Base-by-base conservation (phyloP, 352 stramenopile genomes). In the Globisporangium rhizosaccharum region DNA sequence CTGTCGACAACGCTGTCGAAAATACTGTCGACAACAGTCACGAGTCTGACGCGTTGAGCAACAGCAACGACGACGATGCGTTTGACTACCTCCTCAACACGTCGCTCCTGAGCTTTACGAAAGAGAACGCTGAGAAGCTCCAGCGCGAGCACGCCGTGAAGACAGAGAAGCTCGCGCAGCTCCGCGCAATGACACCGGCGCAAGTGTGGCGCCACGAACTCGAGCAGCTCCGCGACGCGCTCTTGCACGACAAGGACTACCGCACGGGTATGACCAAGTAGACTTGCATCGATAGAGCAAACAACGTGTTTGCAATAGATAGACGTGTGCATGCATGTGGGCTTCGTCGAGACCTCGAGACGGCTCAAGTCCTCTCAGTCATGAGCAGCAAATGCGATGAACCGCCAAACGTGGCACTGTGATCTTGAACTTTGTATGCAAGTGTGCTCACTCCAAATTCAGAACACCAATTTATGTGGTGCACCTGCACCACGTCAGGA, bases 61-160 rank as follows among this genome's bases (percentile, higher is more conserved):
- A 59, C 12, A 67, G 74, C 2, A 62, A 78, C 10, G 77, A 82
- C 51, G 59, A 52, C 53, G 58, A 56, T 17, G 75, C 97, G 12
- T 99, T 97, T 56, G 96, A 99, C 67, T 99, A 99, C 68, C 79
- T 99, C 51, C 84, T 99, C 30, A 97, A 92, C 56, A 99, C 98
- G 81, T 98, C 98, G 61, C 86, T 99, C 57, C 97, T 98, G 92
- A 97, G 82, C 63, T 95, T 99, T 51, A 99, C 97, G 5, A 90
- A 95, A 53, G 97, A 99, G 72, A 90, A 96, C 61, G 84, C 92
- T 5, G 81, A 97, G 46, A 82, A 96, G 44, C 75, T 99, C 46
- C 79, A 95, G 60, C 82, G 73, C 44, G 83, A 99, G 68, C 88
- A 97, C 53, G 79, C 88, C 57, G 76, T 76, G 36, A 98, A 98